These are phyloP conservation scores for Cryptococcus deneoformans DNA, from an alignment of 1,284 basidiomycete species.

Conservation along the genomic window DNA sequence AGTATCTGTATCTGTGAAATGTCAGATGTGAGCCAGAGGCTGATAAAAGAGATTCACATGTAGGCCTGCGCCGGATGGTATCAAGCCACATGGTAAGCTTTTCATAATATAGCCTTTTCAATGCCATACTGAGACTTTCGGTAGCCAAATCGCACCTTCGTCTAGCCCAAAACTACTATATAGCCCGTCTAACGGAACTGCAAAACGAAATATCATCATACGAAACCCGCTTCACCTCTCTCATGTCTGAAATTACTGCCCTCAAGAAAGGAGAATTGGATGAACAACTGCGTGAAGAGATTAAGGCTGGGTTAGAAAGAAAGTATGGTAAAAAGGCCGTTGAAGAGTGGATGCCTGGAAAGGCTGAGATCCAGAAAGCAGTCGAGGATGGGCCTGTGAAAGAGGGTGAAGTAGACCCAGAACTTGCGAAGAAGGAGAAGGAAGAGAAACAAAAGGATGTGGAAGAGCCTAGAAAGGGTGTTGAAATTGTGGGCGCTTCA, in stretches of 20 bases:
- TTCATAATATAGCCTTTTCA: background rate
- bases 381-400: constrained; percentile 22
- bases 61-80: constrained; percentile 41
- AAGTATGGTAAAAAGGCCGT: constrained; percentile 41
- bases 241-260: constrained; percentile 54
- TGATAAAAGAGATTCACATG: background rate
- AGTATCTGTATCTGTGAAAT: background rate
- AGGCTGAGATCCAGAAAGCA: constrained; percentile 28
- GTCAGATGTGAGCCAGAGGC: background rate
- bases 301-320: constrained; percentile 41
- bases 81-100: constrained; percentile 26
- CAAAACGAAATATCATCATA: constrained; percentile 64
- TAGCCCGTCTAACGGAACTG: constrained; percentile 65
- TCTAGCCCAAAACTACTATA: constrained; percentile 70
- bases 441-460: constrained; percentile 2
- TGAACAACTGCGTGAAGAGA: constrained; percentile 54
- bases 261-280: constrained; percentile 70
- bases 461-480: background rate
- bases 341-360: constrained; percentile 38
- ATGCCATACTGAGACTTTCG: background rate
- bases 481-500: background rate
- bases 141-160: constrained; percentile 58
- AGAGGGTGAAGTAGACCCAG: constrained; percentile 3
- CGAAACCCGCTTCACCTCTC: constrained; percentile 66
- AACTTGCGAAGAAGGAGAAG: constrained; percentile 26